Evolutionary conservation across 768 basidiomycete species (phyloP), one percentile per base, ranked within the genome.

Genomic region (Podaxis mareebaensis): DNA sequence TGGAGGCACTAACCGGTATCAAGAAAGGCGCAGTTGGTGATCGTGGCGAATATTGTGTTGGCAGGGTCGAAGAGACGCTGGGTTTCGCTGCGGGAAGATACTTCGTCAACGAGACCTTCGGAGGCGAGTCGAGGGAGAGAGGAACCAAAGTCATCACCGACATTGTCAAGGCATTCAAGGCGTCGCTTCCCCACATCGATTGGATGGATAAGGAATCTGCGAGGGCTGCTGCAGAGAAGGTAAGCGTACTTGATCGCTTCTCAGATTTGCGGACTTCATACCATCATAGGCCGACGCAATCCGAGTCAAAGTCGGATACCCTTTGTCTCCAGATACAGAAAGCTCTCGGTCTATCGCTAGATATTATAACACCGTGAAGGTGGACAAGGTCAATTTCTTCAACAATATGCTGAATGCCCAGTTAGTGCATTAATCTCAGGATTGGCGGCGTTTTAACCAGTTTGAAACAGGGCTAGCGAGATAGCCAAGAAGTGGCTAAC

Each of bases 191-290:
- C 3, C 72, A 84, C 58, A 82, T 97, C 56, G 83, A 88, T 20
- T 99, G 97, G 97, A 94, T 99, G 91, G 97, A 99, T 71, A 75
- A 87, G 53, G 76, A 86, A 66, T 93, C 93, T 2, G 88, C 92
- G 11, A 78, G 79, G 44, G 93, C 88, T 61, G 97, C 97, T 4
- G 86, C 88, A 13, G 85, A 89, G 70, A 99, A 99, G 83, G 93
- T 89, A 28, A 63, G 13, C 59, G 11, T 44, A 30, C 40, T 66
- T 66, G 58, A 24, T 7, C 56, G 2, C n/a, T 53, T 17, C 36
- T 12, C 4, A 63, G 53, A 38, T 60, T 63, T 55, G 63, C 61
- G 28, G 15, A 39, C 53, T 66, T 10, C 39, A 66, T 68, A 11
- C 17, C 20, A 55, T 26, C 30, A 33, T 69, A 91, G 90, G 93